Percentiles rank a stretch among this genome's conserved stretches.
phyloP scores from a whole-genome alignment of 305 asterid genomes.

The Andrographis paniculata region DNA sequence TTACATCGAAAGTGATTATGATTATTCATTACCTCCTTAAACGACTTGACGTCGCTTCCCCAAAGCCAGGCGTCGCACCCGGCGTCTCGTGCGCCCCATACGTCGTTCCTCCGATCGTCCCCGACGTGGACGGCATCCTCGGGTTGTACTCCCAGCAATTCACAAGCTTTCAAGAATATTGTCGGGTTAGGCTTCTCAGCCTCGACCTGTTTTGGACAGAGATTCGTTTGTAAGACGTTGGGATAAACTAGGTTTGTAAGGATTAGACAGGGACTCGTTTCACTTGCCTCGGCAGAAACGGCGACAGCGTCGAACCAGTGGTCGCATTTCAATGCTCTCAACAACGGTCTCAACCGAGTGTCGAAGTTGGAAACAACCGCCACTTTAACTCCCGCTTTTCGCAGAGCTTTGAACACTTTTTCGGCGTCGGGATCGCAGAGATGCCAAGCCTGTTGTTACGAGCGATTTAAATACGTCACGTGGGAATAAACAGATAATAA shows the following conservation, averaged over 20 bases:
- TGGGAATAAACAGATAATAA: too few species aligned
- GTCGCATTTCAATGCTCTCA: conserved; percentile 83
- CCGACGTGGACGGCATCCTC: conserved; percentile 98
- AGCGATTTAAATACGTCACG: too few species aligned
- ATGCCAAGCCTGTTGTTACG: conserved; percentile 80
- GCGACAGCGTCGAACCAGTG: conserved; percentile 99
- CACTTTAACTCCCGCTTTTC: conserved; percentile 70
- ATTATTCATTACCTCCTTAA: conserved; percentile 91
- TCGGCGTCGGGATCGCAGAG: conserved; percentile 88
- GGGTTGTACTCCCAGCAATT: conserved; percentile 73
- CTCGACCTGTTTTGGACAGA: conserved; percentile 49
- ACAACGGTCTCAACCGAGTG: conserved; percentile 74
- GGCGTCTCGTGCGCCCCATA: conserved; percentile 98
- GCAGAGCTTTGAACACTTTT: conserved; percentile 66
- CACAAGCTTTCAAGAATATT: conserved; percentile 92
- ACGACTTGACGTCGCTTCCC: conserved; percentile 91
- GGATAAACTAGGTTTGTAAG: background rate
- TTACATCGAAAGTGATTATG: too few species aligned
- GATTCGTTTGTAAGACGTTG: background rate
- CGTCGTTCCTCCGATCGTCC: conserved; percentile 90
- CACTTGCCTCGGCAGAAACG: conserved; percentile 86
- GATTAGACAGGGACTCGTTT: conserved; percentile 2
- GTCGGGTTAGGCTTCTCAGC: conserved; percentile 98
- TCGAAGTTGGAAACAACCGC: conserved; percentile 94
- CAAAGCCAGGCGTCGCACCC: conserved; percentile 99